phyloP scores from a whole-genome alignment of 2,329 filamentous ascomycete species.

The Cladophialophora psammophila region DNA sequence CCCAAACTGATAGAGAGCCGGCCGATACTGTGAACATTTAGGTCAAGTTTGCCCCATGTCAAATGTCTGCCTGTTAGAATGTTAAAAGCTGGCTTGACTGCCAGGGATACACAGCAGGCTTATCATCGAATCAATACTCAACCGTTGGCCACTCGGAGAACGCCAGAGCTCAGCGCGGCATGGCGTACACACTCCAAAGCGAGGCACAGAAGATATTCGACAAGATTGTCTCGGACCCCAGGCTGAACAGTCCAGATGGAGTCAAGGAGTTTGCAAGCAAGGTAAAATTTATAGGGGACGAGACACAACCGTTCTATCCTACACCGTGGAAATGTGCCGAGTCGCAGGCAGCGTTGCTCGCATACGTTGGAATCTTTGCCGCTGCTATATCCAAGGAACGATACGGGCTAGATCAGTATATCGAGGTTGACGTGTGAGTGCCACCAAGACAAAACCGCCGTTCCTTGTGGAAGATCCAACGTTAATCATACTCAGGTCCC shows the following conservation, averaged over 20 bases:
- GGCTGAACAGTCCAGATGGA: conserved; percentile 20
- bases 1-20: no score
- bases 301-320: conserved; percentile 51
- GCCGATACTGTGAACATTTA: no score
- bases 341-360: conserved; percentile 64
- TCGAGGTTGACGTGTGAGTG: conserved; percentile 18
- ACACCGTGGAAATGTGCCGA: conserved; percentile 62
- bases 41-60: no score
- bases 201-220: conserved; percentile 13
- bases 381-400: conserved; percentile 65
- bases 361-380: conserved; percentile 66
- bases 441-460: no score
- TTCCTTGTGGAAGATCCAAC: no score
- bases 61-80: no score
- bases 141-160: no score
- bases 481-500: no score
- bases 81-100: no score
- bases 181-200: conserved; percentile 8
- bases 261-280: conserved; percentile 2
- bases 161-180: no score
- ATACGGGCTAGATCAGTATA: conserved; percentile 46
- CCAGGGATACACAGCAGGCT: no score
- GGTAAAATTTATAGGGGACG: conserved; percentile 45
- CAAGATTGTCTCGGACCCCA: conserved; percentile 1
- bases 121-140: no score